phyloP scores from a whole-genome alignment of 75 land plant species.

The Selaginella moellendorffii region DNA sequence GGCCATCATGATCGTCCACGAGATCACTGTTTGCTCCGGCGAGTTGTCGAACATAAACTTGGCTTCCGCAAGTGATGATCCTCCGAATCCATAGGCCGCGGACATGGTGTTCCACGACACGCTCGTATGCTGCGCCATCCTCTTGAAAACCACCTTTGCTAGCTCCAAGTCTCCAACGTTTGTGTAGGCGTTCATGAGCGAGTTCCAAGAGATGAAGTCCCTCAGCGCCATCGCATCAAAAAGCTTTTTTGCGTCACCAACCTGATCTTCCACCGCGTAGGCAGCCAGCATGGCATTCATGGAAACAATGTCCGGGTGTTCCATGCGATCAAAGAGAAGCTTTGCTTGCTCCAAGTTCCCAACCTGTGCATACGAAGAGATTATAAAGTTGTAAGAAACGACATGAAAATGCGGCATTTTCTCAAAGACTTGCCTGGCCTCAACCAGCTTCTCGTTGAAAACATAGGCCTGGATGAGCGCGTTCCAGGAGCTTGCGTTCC shows the following conservation, averaged over 20 bases:
- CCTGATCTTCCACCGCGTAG: background rate
- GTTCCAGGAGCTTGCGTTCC: background rate
- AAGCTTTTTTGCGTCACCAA: background rate
- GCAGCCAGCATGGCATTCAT: background rate
- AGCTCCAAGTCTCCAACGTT: background rate
- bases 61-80: background rate
- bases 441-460: background rate
- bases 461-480: background rate
- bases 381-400: constrained; percentile 1
- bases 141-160: background rate
- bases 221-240: background rate
- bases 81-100: background rate
- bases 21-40: background rate
- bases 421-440: background rate
- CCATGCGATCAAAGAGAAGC: constrained; percentile 2
- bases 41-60: background rate
- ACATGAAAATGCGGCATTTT: constrained; percentile 5
- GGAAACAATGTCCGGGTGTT: constrained; percentile 7
- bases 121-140: background rate
- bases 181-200: background rate
- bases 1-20: background rate
- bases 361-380: background rate
- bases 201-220: background rate
- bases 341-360: background rate
- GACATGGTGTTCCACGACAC: background rate